These are phyloP conservation scores for Neoboletus magnificus DNA, from an alignment of 768 basidiomycete species.

Conservation along the genomic window DNA sequence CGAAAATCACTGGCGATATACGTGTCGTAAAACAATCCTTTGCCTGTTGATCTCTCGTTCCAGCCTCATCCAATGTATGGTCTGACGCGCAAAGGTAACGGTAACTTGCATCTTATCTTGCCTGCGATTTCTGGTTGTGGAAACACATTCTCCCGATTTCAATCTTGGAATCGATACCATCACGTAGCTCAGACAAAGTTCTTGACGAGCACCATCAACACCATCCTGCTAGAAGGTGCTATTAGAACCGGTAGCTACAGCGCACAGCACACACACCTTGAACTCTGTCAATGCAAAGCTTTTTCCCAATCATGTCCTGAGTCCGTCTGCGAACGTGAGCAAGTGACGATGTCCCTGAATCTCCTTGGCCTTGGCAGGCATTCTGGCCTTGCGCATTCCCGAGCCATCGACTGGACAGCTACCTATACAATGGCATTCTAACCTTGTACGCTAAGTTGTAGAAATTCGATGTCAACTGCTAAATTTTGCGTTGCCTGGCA, in stretches of 20 bases:
- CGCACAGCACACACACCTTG: slow-evolving; percentile 22
- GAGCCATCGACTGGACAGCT: slow-evolving; percentile 49
- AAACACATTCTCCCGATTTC: slow-evolving; percentile 7
- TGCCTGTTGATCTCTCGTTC: no score
- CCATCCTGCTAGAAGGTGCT: slow-evolving; percentile 23
- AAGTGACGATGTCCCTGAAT: slow-evolving; percentile 49
- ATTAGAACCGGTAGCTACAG: not conserved
- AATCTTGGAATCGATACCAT: slow-evolving; percentile 33
- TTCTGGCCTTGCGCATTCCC: slow-evolving; percentile 15
- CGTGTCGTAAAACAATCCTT: no score
- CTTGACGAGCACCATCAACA: slow-evolving; percentile 39
- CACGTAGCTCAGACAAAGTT: slow-evolving; percentile 37
- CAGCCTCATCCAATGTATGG: not conserved
- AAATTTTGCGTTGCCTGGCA: slow-evolving; percentile 12
- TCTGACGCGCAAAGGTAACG: slow-evolving; percentile 26
- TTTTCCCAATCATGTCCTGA: slow-evolving; percentile 47
- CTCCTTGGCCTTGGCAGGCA: slow-evolving; percentile 32
- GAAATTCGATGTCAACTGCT: slow-evolving; percentile 35
- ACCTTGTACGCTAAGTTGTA: slow-evolving; percentile 34
- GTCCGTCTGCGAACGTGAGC: slow-evolving; percentile 49
- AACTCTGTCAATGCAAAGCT: slow-evolving; percentile 41
- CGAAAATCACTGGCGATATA: no score
- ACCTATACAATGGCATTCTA: not conserved
- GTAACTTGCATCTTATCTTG: slow-evolving; percentile 24
- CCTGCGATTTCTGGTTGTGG: slow-evolving; percentile 12